A percentile compares a stretch with the other conserved stretches of the same genome.
These are phyloP conservation scores for Solanum rostratum DNA, from an alignment of 257 asterid species.

Conservation along the genomic window DNA sequence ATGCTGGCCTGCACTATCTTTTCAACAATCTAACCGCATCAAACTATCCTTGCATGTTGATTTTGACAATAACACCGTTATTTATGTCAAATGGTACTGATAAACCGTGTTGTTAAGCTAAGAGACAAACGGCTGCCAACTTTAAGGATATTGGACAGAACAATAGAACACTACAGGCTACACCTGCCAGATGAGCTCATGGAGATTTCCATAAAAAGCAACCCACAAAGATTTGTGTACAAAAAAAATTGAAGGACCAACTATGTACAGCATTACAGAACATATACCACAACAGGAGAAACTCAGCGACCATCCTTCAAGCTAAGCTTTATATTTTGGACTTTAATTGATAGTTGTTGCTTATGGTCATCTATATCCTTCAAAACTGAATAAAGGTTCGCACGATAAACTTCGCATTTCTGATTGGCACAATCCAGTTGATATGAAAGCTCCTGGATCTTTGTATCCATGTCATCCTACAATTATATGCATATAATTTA, in stretches of 20 bases:
- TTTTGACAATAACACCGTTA: neutral
- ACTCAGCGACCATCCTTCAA: constrained; percentile 49
- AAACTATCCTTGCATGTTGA: neutral
- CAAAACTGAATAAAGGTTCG: constrained; percentile 65
- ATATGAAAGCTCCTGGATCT: constrained; percentile 47
- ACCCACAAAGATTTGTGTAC: neutral
- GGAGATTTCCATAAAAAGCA: neutral
- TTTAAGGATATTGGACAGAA: neutral
- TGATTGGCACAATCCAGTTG: constrained; percentile 65
- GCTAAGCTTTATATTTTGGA: constrained; percentile 63
- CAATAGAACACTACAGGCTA: neutral
- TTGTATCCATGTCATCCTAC: constrained; percentile 77
- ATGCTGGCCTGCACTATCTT: neutral
- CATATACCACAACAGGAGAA: constrained; percentile 1
- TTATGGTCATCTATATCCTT: constrained; percentile 90
- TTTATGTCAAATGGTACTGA: neutral
- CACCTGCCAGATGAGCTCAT: neutral
- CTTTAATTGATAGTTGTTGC: constrained; percentile 63
- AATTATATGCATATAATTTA: constrained; percentile 2
- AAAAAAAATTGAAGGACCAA: neutral
- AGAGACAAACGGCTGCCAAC: neutral
- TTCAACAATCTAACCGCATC: neutral
- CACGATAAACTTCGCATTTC: constrained; percentile 71
- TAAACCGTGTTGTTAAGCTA: neutral
- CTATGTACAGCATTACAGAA: neutral